Evolutionary conservation across 2,329 filamentous ascomycete species (phyloP), one percentile per base, ranked within the genome.

Genomic region (Nectriaceae sp.): DNA sequence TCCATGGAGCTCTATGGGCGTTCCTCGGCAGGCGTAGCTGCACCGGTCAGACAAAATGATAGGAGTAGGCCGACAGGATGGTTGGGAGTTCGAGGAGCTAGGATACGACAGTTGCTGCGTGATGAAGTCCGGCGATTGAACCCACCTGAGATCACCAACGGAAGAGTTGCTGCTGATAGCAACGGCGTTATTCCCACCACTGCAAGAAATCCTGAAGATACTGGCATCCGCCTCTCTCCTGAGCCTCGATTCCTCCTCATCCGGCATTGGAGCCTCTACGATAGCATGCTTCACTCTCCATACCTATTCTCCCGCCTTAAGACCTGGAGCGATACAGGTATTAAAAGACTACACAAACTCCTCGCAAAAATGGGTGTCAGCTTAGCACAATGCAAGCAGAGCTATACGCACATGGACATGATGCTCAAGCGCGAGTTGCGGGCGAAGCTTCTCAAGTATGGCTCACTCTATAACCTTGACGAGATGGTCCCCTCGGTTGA

Each of bases 401-500:
- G 85, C 65, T 99, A 97, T 66, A 90, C 91, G 0, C 94, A 99
- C 69, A 97, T 99, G 92, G 93, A 97, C 70, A 95, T 97, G 85
- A 87, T 96, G 69, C 75, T 99, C 26, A 99, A 97, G 71, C 86
- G 90, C 4, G 89, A 90, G 22, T 73, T 97, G 22, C 85, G 93
- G 36, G 83, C 89, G 40, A 90, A 95, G 50, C 78, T 99, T 2
- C 78, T 97, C 18, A 93, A 93, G 62, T 97, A 96, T 65, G 92
- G 92, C 0, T 90, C 90, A 1, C 79, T 96, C 52, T 99, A 97
- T 69, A 94, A 95, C 21, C 80, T 99, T 1, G 92, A 97, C 56
- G 94, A 93, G 43, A 84, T 99, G 63, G 91, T 99, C 0, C 93
- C 93, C 1, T 83, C 87, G 4, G 81, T 86, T 11, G 85, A 88